Evolutionary conservation across 176 grass and related monocot genomes (phyloP).

Genomic region (Melocanna baccifera): DNA sequence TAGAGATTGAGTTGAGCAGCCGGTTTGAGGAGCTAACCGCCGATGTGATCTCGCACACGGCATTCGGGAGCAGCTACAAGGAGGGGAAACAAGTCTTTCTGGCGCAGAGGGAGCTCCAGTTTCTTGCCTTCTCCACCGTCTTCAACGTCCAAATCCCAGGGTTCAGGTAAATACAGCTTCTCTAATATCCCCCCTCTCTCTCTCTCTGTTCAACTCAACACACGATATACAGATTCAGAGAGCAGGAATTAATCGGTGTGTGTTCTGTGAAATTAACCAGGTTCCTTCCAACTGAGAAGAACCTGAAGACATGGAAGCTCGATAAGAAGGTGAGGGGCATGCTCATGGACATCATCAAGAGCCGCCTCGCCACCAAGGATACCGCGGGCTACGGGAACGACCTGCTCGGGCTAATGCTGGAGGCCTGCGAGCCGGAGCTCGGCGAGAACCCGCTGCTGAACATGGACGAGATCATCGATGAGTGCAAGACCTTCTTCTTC

Average conservation of each 20-base stretch:
- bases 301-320: background rate
- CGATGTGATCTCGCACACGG: background rate
- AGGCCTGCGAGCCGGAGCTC: no score
- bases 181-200: no score
- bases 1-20: constrained; percentile 1
- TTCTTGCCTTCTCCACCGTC: background rate
- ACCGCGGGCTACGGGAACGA: background rate
- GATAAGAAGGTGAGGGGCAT: constrained; percentile 7
- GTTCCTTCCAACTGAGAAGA: constrained; percentile 28
- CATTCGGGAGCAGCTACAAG: constrained; percentile 22
- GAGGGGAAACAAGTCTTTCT: constrained; percentile 16
- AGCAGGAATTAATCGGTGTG: no score
- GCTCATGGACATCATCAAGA: background rate
- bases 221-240: no score
- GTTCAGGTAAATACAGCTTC: background rate
- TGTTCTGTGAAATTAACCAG: background rate
- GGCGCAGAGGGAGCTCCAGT: background rate
- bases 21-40: constrained; percentile 7
- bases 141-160: background rate
- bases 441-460: constrained; percentile 6
- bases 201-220: no score
- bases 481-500: background rate
- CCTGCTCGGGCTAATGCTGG: constrained; percentile 21
- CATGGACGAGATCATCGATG: constrained; percentile 52
- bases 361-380: background rate